Evolutionary conservation across 176 grass and related monocot species (phyloP).

Genomic region (Oryza glumipatula): DNA sequence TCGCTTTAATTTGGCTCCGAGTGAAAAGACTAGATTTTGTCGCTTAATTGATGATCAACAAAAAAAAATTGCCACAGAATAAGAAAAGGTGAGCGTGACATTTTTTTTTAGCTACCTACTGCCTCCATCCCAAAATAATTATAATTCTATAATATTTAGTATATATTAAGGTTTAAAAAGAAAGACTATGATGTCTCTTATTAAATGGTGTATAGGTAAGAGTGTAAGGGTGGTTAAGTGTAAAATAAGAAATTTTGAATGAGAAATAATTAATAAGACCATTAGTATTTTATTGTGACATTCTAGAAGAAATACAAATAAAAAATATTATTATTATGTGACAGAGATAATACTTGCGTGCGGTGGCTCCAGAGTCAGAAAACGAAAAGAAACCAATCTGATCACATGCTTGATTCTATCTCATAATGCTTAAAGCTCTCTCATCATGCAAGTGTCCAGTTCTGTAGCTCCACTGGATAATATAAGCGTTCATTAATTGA

Average conservation of each 20-base stretch:
- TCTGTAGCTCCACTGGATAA: background rate
- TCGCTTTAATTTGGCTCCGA: background rate
- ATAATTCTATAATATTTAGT: too few species aligned
- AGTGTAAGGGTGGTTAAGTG: too few species aligned
- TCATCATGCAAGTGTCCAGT: background rate
- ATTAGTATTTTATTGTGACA: too few species aligned
- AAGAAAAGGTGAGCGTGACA: background rate
- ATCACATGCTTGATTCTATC: background rate
- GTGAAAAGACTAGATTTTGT: background rate
- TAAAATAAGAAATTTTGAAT: too few species aligned
- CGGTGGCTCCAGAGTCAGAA: background rate
- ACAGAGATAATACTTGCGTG: background rate
- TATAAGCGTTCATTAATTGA: background rate
- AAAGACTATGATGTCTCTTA: too few species aligned
- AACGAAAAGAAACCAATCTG: background rate
- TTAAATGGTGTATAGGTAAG: too few species aligned
- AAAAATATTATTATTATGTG: too few species aligned
- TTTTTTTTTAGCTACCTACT: background rate
- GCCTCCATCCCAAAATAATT: too few species aligned
- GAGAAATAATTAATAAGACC: too few species aligned
- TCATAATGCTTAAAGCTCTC: background rate
- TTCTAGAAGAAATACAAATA: too few species aligned
- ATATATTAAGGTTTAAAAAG: too few species aligned
- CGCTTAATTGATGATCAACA: background rate
- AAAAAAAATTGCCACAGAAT: background rate